Conservation (phyloP, 176 grass and related monocot species). For the Puccinellia tenuiflora region DNA sequence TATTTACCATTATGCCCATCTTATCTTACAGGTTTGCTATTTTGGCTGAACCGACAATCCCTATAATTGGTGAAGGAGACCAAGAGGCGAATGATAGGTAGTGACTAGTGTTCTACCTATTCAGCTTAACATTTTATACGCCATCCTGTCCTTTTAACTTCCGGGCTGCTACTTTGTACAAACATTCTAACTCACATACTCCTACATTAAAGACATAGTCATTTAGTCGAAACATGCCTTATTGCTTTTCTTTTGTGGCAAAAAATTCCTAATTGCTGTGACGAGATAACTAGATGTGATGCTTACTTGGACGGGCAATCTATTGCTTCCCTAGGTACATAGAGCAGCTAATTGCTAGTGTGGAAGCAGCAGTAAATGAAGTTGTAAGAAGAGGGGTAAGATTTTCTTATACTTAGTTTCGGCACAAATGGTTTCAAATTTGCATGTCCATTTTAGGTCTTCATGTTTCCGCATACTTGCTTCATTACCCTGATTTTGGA, state of each 20-base stretch:
- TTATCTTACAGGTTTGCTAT: conserved; percentile 61
- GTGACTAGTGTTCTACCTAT: conserved; percentile 1
- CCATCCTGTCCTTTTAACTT: conserved; percentile 1
- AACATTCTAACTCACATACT: background rate
- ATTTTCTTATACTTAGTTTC: conserved; percentile 2
- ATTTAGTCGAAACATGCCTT: background rate
- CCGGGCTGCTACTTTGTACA: background rate
- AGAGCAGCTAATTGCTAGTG: conserved; percentile 71
- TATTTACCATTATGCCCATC: background rate
- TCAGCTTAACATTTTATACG: background rate
- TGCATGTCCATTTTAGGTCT: background rate
- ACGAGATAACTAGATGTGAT: background rate
- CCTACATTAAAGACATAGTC: background rate
- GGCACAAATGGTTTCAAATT: conserved; percentile 9
- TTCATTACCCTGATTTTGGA: background rate
- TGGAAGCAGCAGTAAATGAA: conserved; percentile 71
- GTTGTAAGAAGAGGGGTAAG: conserved; percentile 70
- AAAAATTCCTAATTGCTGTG: background rate
- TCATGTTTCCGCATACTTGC: background rate
- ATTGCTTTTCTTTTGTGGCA: background rate
- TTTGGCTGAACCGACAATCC: conserved; percentile 81
- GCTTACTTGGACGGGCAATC: background rate
- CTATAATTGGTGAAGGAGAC: conserved; percentile 78
- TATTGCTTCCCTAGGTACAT: conserved; percentile 51
- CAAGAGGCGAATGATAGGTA: conserved; percentile 89